phyloP scores from a whole-genome alignment of 208 protist genomes.

The Trichomonas tenax region DNA sequence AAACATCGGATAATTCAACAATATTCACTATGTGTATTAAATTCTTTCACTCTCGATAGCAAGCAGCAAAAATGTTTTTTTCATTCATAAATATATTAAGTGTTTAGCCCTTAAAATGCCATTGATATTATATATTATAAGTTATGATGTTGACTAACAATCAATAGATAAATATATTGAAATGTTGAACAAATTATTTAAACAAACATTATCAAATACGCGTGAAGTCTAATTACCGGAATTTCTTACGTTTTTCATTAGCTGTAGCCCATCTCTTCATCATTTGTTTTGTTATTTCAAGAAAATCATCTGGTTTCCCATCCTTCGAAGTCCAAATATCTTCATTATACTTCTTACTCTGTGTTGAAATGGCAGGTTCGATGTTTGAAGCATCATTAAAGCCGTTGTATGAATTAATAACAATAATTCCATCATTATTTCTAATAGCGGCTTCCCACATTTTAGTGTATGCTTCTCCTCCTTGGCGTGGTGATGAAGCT shows the following conservation, averaged over 20 bases:
- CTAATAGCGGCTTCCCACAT: neutral
- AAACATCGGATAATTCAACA: too few relatives aligned
- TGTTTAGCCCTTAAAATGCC: too few relatives aligned
- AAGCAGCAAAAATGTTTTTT: too few relatives aligned
- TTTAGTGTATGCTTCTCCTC: neutral
- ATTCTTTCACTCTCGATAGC: too few relatives aligned
- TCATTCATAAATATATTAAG: too few relatives aligned
- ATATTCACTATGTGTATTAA: too few relatives aligned
- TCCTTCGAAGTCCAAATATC: neutral
- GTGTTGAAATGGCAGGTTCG: neutral
- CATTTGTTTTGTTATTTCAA: neutral
- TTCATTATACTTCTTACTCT: neutral
- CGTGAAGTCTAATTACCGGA: too few relatives aligned
- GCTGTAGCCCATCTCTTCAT: neutral
- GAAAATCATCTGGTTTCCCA: neutral
- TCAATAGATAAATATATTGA: too few relatives aligned
- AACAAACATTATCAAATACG: too few relatives aligned
- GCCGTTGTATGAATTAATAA: neutral
- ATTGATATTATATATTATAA: too few relatives aligned
- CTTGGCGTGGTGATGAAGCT: neutral
- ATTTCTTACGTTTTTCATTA: neutral
- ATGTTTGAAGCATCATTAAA: neutral
- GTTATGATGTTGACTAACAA: too few relatives aligned
- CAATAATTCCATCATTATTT: neutral
- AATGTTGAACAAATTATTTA: too few relatives aligned